A percentile compares a stretch with the other conserved stretches of the same genome.
phyloP scores from a whole-genome alignment of 116 monocot genomes.

The Phalaenopsis hybrid region DNA sequence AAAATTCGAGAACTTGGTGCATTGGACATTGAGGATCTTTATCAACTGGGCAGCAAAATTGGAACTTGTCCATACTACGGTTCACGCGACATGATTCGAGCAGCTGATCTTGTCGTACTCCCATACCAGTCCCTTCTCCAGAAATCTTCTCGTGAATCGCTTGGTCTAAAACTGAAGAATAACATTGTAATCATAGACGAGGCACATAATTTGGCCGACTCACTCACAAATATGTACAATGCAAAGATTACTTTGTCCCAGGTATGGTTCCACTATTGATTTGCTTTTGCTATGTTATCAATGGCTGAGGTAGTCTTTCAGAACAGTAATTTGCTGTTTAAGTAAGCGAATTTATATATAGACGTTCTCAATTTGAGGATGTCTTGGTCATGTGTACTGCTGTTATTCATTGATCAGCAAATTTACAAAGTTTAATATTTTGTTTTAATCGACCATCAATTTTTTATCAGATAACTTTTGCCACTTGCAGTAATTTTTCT shows the following conservation, averaged over 20 bases:
- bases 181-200: constrained; percentile 90
- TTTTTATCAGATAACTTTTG: neutral
- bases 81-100: constrained; percentile 61
- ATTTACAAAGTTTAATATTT: neutral
- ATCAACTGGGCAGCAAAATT: constrained; percentile 57
- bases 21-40: constrained; percentile 91
- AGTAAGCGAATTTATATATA: neutral
- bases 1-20: constrained; percentile 42
- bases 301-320: neutral
- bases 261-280: constrained; percentile 28
- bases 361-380: neutral
- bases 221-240: constrained; percentile 88
- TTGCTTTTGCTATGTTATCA: neutral
- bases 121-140: constrained; percentile 87
- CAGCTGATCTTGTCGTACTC: constrained; percentile 82
- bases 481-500: neutral
- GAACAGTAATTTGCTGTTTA: neutral
- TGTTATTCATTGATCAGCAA: neutral
- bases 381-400: neutral
- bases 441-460: neutral
- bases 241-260: constrained; percentile 68
- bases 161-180: constrained; percentile 78
- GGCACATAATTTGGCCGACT: constrained; percentile 95
- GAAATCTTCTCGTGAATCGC: constrained; percentile 86
- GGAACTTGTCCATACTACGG: constrained; percentile 95